Conservation (phyloP, 2,329 filamentous ascomycete genomes). For the Xylaria digitata region DNA sequence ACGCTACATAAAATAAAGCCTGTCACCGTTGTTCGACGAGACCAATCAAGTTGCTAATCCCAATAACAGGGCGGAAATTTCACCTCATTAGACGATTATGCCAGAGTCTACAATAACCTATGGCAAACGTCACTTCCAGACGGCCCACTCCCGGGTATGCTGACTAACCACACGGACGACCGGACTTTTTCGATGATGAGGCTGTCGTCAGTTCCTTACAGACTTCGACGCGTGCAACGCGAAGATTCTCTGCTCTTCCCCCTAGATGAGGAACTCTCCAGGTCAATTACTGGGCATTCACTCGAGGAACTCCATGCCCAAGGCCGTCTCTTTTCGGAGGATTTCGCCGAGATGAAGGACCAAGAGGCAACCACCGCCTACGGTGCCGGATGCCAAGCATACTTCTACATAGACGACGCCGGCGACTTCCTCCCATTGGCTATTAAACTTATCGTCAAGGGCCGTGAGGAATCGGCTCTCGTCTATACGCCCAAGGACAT, state of each 20-base stretch:
- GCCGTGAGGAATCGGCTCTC: conserved; percentile 47
- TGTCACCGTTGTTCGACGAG: background rate
- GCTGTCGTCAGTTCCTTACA: conserved; percentile 56
- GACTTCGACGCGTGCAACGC: conserved; percentile 51
- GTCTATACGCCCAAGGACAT: conserved; percentile 60
- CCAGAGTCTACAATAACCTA: conserved; percentile 55
- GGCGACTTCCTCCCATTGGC: conserved; percentile 60
- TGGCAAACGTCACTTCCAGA: conserved; percentile 54
- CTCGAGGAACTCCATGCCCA: conserved; percentile 50
- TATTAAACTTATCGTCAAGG: conserved; percentile 56
- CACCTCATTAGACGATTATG: conserved; percentile 53
- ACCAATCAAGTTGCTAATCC: conserved; percentile 14
- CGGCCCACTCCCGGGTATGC: conserved; percentile 52
- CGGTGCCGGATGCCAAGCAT: conserved; percentile 57
- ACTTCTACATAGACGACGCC: conserved; percentile 42
- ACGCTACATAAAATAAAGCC: background rate
- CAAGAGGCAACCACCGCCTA: conserved; percentile 37
- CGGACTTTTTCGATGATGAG: conserved; percentile 61
- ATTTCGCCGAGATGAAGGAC: conserved; percentile 54
- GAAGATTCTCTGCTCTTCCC: conserved; percentile 53
- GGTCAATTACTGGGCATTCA: conserved; percentile 49
- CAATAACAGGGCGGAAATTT: conserved; percentile 25
- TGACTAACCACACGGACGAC: conserved; percentile 60
- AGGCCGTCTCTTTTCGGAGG: conserved; percentile 58
- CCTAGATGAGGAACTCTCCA: conserved; percentile 50